Evolutionary conservation across 139 green algal genomes (phyloP).

Genomic region (Gonium pectorale): DNA sequence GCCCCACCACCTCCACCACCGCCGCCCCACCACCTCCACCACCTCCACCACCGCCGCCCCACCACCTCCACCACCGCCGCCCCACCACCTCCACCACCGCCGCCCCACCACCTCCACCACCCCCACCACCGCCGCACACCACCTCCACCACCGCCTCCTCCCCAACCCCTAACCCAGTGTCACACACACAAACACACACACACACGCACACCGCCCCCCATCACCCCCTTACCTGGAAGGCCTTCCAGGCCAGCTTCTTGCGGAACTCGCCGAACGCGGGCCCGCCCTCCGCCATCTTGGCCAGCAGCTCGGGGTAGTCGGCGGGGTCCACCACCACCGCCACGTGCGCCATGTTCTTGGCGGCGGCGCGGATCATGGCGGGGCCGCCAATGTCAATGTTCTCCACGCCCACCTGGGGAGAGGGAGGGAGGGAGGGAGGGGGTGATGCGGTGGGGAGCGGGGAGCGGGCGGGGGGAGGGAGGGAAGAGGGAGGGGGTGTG

Average conservation of each 20-base stretch:
- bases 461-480: not conserved
- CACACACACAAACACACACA: too few species aligned
- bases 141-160: not conserved
- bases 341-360: constrained; percentile 91
- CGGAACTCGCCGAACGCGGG: constrained; percentile 60
- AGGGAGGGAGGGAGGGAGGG: not conserved
- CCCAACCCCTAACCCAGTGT: too few species aligned
- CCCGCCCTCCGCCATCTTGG: constrained; percentile 56
- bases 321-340: constrained; percentile 88
- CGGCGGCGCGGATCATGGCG: constrained; percentile 96
- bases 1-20: not conserved
- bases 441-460: not conserved
- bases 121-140: not conserved
- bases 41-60: not conserved
- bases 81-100: not conserved
- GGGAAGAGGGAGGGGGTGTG: not conserved
- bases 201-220: not conserved
- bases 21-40: not conserved
- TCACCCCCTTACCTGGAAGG: constrained; percentile 80
- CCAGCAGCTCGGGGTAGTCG: constrained; percentile 90
- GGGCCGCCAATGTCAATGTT: constrained; percentile 99
- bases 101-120: not conserved
- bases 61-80: too few species aligned
- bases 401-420: constrained; percentile 81
- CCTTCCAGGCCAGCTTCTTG: constrained; percentile 96